These are phyloP conservation scores for Pestalotiopsis sp. DNA, from an alignment of 2,329 filamentous ascomycete genomes.

Conservation along the genomic window DNA sequence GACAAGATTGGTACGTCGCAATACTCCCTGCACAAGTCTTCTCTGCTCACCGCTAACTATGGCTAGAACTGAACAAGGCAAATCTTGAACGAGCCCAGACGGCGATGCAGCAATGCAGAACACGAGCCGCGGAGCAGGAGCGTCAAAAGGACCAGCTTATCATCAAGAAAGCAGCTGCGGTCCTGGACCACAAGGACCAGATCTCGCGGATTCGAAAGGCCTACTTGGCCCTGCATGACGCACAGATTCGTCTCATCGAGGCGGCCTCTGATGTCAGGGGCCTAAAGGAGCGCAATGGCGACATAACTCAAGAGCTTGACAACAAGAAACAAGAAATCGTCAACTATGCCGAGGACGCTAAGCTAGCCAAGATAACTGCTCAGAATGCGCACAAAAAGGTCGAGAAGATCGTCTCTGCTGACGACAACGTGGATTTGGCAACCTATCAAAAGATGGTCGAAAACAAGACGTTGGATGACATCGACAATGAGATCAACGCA, in stretches of 20 bases:
- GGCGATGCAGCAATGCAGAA: slow-evolving; percentile 35
- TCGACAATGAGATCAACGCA: slow-evolving; percentile 74
- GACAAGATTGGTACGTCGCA: slow-evolving; percentile 66
- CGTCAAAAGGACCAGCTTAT: slow-evolving; percentile 57
- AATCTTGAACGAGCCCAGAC: slow-evolving; percentile 33
- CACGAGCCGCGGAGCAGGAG: slow-evolving; percentile 53
- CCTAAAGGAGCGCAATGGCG: slow-evolving; percentile 66
- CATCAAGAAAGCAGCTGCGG: slow-evolving; percentile 57
- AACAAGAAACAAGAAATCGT: slow-evolving; percentile 43
- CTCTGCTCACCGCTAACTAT: neutral
- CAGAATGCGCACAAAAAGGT: slow-evolving; percentile 41
- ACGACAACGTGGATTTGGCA: slow-evolving; percentile 41
- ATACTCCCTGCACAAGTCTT: neutral
- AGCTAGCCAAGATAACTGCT: slow-evolving; percentile 36
- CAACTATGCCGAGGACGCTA: slow-evolving; percentile 41
- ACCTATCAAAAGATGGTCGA: slow-evolving; percentile 46
- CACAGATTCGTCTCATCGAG: slow-evolving; percentile 74
- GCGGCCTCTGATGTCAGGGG: slow-evolving; percentile 77
- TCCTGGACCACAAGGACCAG: slow-evolving; percentile 56
- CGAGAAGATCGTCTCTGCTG: slow-evolving; percentile 39
- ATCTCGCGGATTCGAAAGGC: slow-evolving; percentile 65
- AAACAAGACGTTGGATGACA: slow-evolving; percentile 60
- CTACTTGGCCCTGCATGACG: slow-evolving; percentile 68
- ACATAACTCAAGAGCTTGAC: slow-evolving; percentile 58
- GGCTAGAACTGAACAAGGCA: slow-evolving; percentile 37